Conservation (phyloP, 2,329 filamentous ascomycete genomes). For the Trichophyton verrucosum region DNA sequence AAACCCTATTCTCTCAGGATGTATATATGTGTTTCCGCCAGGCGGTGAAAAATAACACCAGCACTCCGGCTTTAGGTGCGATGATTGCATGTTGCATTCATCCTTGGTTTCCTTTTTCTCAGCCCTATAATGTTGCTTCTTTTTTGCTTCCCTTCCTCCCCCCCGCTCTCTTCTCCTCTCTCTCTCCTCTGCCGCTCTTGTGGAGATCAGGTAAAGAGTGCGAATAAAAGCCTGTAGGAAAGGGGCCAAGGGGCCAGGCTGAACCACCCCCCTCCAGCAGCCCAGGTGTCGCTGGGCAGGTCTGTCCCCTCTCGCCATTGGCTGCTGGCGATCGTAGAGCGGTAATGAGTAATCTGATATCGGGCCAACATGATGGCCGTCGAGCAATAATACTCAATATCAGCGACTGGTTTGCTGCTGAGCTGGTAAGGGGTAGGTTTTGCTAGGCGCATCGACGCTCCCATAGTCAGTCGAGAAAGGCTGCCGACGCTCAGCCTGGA, state of each 20-base stretch:
- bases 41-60: background rate
- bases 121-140: background rate
- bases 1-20: background rate
- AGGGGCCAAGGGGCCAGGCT: background rate
- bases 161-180: background rate
- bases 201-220: background rate
- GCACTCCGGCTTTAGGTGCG: no score
- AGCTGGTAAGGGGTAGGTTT: background rate
- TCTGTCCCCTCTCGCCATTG: background rate
- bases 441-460: background rate
- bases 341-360: background rate
- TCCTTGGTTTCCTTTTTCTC: background rate
- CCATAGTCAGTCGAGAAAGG: background rate
- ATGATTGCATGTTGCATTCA: background rate
- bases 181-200: background rate
- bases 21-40: background rate
- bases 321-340: background rate
- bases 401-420: no score
- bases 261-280: background rate
- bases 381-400: no score
- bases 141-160: background rate
- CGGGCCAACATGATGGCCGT: background rate
- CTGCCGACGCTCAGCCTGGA: constrained; percentile 1
- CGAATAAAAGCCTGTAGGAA: background rate
- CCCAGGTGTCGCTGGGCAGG: background rate